Evolutionary conservation across 768 basidiomycete genomes (phyloP).

Genomic region (Macrolepiota fuliginosa): DNA sequence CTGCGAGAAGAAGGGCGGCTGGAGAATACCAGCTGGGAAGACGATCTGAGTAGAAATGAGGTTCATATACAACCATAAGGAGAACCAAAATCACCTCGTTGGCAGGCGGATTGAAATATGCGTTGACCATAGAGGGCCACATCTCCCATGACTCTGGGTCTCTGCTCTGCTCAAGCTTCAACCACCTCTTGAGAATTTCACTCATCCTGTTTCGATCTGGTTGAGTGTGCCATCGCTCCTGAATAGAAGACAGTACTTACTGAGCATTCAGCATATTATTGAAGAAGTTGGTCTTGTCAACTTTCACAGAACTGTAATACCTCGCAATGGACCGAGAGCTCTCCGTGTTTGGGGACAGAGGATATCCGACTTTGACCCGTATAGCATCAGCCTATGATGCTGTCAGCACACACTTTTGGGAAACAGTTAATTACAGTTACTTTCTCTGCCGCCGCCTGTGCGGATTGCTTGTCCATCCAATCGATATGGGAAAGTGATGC

Average conservation of each 20-base stretch:
- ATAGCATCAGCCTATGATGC: conserved; percentile 66
- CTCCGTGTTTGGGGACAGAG: conserved; percentile 79
- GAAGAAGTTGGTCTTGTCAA: conserved; percentile 74
- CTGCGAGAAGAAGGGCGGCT: conserved; percentile 85
- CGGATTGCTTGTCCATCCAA: conserved; percentile 92
- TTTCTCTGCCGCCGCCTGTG: conserved; percentile 82
- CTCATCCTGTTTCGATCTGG: conserved; percentile 38
- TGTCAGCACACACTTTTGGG: conserved; percentile 11
- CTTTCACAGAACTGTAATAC: conserved; percentile 73
- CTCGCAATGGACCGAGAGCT: conserved; percentile 62
- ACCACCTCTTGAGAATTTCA: conserved; percentile 70
- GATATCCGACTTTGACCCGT: conserved; percentile 92
- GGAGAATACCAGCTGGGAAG: conserved; percentile 95
- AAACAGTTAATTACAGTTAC: conserved; percentile 30
- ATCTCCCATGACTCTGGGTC: conserved; percentile 84
- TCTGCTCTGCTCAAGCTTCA: conserved; percentile 62
- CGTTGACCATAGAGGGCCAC: conserved; percentile 83
- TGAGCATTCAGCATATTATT: conserved; percentile 72
- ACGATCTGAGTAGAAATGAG: conserved; percentile 57
- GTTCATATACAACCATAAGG: background rate
- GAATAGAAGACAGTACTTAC: conserved; percentile 28
- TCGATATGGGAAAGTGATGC: conserved; percentile 65
- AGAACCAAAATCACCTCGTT: conserved; percentile 61
- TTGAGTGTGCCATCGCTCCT: background rate
- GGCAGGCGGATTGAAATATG: conserved; percentile 83